Base-by-base conservation (phyloP, 257 asterid species). In the Solanum gandarillasii region DNA sequence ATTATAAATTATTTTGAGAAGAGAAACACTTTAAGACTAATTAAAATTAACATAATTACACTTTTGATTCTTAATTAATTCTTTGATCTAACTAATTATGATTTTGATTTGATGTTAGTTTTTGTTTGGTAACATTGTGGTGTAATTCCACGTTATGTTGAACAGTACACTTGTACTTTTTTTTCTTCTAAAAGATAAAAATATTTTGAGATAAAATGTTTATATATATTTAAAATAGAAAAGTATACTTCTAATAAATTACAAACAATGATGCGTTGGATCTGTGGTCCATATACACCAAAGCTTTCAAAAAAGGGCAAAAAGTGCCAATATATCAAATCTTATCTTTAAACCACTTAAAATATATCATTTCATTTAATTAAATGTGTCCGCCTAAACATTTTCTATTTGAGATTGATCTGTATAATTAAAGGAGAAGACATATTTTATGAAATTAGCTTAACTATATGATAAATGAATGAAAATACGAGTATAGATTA, bases 311-410 rank as follows among this genome's bases (percentile, higher is more conserved):
- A 23, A 75, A 70, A 13, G 32, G 13, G 41, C 0, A 1, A 6
- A 76, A 12, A 39, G 34, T n/a, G 3, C 6, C 3, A 39, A 7
- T 2, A 12, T n/a, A 1, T 76, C 60, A 39, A 12, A 25, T 41
- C 16, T 39, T 20, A 73, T 5, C 20, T 5, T 2, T 72, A 5
- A 67, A 25, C 2, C 34, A 67, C 18, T 12, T 10, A 67, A 25
- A 67, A 67, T 62, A 67, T 67, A 4, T 29, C 5, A 29, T 29
- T 7, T 31, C 8, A 55, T 18, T 70, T 70, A 70, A 29, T 70
- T 68, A 68, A 13, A 67, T 3, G 0, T 0, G 0, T 67, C 1
- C 0, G 2, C 0, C 6, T 65, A 25, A 13, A 6, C 0, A 5
- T 70, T 70, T 29, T 29, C 0, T 70, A 68, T 7, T 70, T 70